Conservation (phyloP, 805 yeast genomes). For the Saturnispora halmiae region DNA sequence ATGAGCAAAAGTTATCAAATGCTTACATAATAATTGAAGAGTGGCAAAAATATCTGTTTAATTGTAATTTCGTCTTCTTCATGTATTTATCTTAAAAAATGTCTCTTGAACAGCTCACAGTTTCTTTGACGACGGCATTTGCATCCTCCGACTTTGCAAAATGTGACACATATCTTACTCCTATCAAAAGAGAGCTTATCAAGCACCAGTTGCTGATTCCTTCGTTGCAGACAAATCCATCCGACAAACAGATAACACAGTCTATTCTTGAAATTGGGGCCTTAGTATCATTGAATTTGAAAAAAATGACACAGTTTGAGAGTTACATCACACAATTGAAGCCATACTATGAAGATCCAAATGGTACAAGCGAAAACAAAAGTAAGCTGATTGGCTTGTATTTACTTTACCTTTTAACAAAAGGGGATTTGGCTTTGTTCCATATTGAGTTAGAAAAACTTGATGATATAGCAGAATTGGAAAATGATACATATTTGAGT, state of each 20-base stretch:
- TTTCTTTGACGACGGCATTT: conserved; percentile 57
- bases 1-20: too few species aligned
- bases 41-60: too few species aligned
- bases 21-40: too few species aligned
- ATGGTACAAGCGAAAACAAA: conserved; percentile 43
- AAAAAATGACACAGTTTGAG: conserved; percentile 57
- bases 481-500: conserved; percentile 59
- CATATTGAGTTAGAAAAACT: conserved; percentile 82
- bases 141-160: conserved; percentile 50
- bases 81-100: too few species aligned
- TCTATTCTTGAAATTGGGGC: conserved; percentile 86
- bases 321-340: conserved; percentile 65
- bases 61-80: too few species aligned
- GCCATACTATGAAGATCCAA: conserved; percentile 53
- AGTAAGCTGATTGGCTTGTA: conserved; percentile 70
- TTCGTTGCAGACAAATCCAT: conserved; percentile 33
- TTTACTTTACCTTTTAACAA: conserved; percentile 65
- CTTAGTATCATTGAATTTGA: conserved; percentile 57
- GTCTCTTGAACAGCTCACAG: conserved; percentile 63
- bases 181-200: conserved; percentile 71
- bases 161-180: conserved; percentile 55
- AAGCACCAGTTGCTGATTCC: conserved; percentile 75
- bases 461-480: conserved; percentile 44
- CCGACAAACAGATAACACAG: conserved; percentile 70
- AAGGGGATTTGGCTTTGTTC: conserved; percentile 78